Base-by-base conservation (phyloP, 305 asterid genomes). In the Fraxinus greggii region DNA sequence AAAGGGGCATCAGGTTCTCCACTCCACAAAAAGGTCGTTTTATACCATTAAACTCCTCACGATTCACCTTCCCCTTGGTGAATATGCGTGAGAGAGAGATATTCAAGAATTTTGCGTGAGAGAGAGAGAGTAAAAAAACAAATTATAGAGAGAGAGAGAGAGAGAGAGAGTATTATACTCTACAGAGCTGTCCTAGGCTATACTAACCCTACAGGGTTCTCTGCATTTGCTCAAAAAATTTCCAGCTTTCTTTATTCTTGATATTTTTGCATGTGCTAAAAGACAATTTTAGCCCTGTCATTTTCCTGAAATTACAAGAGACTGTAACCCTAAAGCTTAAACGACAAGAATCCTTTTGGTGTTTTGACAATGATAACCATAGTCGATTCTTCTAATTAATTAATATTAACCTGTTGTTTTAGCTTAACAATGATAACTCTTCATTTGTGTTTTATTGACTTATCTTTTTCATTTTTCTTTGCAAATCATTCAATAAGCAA, bases 1-100 rank as follows among this genome's bases (percentile, higher is more conserved):
- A 89, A 90, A 85, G 84, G 84, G 92, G 94, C 90, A 92, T 92
- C 97, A 85, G 93, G 94, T 92, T 92, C 97, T 84, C 83, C 91
- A 81, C 89, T 80, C 92, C 86, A 81, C 88, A 87, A 88, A 86
- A 90, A 91, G 90, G 93, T 86, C 87, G 88, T 90, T 84, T 86
- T 86, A 86, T 84, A 86, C 86, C 88, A 86, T 87, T 88, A 83
- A 85, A 82, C 90, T 86, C 87, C 81, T 70, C 90, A 85, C 85
- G 88, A 87, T 89, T 87, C 90, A 88, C 87, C 88, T 77, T 79
- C 78, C 83, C 81, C 70, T 36, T 80, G 24, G 85, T 88, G 93
- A 88, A 90, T 86, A 84, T 90, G 90, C 89, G 87, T 80, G 87
- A 78, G 83, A 54, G 65, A 54, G 65, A 54, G 76, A 82, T 77